Evolutionary conservation across 352 stramenopile genomes (phyloP).

Genomic region (Phytophthora europaea): DNA sequence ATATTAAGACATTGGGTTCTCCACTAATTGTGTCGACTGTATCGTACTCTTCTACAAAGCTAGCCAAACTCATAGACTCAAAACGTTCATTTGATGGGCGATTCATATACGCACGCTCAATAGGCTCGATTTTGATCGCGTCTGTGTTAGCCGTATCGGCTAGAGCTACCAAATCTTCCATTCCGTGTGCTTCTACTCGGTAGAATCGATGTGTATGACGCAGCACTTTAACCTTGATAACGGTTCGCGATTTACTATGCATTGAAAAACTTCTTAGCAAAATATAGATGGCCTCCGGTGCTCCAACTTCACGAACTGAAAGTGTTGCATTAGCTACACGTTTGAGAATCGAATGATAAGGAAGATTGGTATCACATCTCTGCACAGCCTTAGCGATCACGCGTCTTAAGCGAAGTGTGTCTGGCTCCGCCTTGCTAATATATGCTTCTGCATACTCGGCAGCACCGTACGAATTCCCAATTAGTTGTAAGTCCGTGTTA

Average conservation of each 20-base stretch:
- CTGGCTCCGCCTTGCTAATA: slow-evolving; percentile 4
- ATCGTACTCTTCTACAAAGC: too few relatives aligned
- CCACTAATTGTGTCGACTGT: too few relatives aligned
- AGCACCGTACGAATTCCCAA: slow-evolving; percentile 3
- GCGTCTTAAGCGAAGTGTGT: too few relatives aligned
- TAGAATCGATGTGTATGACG: not conserved
- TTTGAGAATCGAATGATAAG: slow-evolving; percentile 1
- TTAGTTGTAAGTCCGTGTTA: slow-evolving; percentile 37
- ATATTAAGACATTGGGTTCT: too few relatives aligned
- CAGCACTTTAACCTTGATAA: not conserved
- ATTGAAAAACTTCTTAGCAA: slow-evolving; percentile 2
- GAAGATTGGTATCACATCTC: slow-evolving; percentile 11
- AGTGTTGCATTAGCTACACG: slow-evolving; percentile 1
- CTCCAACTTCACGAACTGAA: not conserved
- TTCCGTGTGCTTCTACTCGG: not conserved
- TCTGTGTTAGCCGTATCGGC: too few relatives aligned
- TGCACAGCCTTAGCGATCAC: too few relatives aligned
- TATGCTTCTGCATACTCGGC: too few relatives aligned
- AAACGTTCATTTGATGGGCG: too few relatives aligned
- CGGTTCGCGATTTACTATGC: slow-evolving; percentile 3
- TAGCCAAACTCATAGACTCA: too few relatives aligned
- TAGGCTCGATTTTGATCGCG: too few relatives aligned
- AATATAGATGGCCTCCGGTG: slow-evolving; percentile 4
- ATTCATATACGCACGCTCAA: too few relatives aligned
- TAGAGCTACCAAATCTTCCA: not conserved